Evolutionary conservation across 148 eudicot genomes (phyloP), one percentile per base, ranked within the genome.

Genomic region (Fagopyrum esculentum): DNA sequence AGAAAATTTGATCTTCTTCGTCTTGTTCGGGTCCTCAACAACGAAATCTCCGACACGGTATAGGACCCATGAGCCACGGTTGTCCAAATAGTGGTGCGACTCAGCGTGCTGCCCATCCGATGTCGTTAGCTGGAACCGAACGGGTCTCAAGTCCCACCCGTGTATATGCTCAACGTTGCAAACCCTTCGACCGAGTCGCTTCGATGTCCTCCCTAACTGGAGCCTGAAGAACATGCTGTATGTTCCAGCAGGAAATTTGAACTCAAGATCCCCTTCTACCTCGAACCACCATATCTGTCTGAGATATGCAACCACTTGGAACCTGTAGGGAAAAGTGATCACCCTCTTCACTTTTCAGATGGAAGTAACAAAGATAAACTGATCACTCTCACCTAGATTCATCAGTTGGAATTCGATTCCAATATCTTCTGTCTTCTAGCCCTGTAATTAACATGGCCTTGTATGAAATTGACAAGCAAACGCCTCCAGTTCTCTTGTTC

Each of bases 231-330:
- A 91, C 6, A 91, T 79, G 70, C 89, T 87, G 77, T 91, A 93
- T 7, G 86, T 85, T 70, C 95, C 98, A 74, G 35, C 5, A 6
- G 98, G 98, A 70, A 93, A 82, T 51, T 84, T 81, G 84, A 93
- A 93, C 44, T 91, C 94, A 9, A 91, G 19, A 56, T 89, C 91
- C n/a, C 98, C 98, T 49, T 79, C 84, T 2, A 89, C 90, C 80
- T 93, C 92, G 61, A 93, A 81, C 98, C 98, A 93, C 98, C 98
- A 93, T 44, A 91, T 89, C 75, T 93, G 98, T 72, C 84, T 84
- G 29, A 93, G 97, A 78, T 89, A 93, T 66, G 98, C 98, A 44
- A 93, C 79, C 64, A 89, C 80, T 19, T 82, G 84, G 76, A 91
- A 93, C 80, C 98, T 91, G 74, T 48, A 51, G 40, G 71, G 22